Percentiles rank a stretch among this genome's conserved stretches.
Conservation (phyloP, 2,329 filamentous ascomycete species). For the Fusarium nanum region DNA sequence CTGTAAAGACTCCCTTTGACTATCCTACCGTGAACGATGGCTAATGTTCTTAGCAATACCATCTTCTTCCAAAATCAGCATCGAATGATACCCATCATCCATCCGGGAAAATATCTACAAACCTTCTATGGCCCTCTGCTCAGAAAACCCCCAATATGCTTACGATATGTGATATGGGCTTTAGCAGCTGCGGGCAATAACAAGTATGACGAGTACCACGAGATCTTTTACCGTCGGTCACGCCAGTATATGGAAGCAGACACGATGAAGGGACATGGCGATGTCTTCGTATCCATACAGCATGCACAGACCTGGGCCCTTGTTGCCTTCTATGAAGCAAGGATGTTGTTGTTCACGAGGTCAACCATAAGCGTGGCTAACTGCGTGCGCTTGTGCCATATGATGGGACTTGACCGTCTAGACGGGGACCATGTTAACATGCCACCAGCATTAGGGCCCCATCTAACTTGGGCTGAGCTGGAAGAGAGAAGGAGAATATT, state of each 20-base stretch:
- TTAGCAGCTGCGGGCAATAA: slow-evolving; percentile 77
- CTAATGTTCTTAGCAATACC: slow-evolving; percentile 64
- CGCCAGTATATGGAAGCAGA: slow-evolving; percentile 86
- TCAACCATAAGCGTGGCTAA: slow-evolving; percentile 85
- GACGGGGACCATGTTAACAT: slow-evolving; percentile 74
- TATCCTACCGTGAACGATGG: background rate
- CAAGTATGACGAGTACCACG: slow-evolving; percentile 77
- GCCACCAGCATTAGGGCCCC: slow-evolving; percentile 78
- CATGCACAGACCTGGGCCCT: slow-evolving; percentile 86
- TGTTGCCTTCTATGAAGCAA: slow-evolving; percentile 83
- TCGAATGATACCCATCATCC: slow-evolving; percentile 79
- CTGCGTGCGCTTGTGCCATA: slow-evolving; percentile 76
- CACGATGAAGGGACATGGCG: slow-evolving; percentile 87
- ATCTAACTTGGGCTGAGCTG: slow-evolving; percentile 81
- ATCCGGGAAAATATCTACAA: slow-evolving; percentile 79
- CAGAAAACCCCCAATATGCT: slow-evolving; percentile 81
- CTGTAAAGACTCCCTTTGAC: slow-evolving; percentile 66
- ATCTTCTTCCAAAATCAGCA: slow-evolving; percentile 83
- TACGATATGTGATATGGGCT: slow-evolving; percentile 92
- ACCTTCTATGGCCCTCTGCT: slow-evolving; percentile 78
- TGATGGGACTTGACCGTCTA: slow-evolving; percentile 85
- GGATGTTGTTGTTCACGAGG: slow-evolving; percentile 84
- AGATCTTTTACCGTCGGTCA: slow-evolving; percentile 83
- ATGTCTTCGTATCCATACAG: slow-evolving; percentile 80
- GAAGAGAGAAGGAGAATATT: slow-evolving; percentile 84